phyloP scores from a whole-genome alignment of 257 asterid genomes.

The Cordia subcordata region DNA sequence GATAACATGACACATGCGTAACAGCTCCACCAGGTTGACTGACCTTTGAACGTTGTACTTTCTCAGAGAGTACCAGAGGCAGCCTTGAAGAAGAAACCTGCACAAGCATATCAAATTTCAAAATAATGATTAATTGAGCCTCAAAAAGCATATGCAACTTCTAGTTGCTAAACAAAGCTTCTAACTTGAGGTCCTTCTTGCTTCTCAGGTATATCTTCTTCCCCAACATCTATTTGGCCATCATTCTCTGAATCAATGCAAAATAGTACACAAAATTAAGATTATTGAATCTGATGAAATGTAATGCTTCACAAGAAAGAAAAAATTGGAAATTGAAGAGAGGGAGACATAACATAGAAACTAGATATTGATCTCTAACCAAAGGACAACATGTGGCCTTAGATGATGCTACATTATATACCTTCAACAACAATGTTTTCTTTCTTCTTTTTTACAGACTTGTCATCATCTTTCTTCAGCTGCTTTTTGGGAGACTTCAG shows the following conservation, averaged over 20 bases:
- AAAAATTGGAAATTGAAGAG: too few relatives aligned
- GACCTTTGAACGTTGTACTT: conserved; percentile 84
- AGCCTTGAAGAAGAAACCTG: conserved; percentile 69
- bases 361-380: background rate
- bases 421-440: conserved; percentile 27
- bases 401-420: conserved; percentile 10
- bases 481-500: conserved; percentile 38
- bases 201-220: conserved; percentile 46
- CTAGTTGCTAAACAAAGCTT: conserved; percentile 20
- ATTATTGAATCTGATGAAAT: background rate
- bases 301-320: background rate
- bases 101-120: conserved; percentile 21
- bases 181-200: conserved; percentile 51
- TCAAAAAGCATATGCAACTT: conserved; percentile 7
- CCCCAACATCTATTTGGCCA: conserved; percentile 31
- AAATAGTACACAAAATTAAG: conserved; percentile 3
- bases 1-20: conserved; percentile 1
- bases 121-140: conserved; percentile 14
- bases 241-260: conserved; percentile 37
- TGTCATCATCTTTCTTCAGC: conserved; percentile 30
- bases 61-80: conserved; percentile 78
- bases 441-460: conserved; percentile 21
- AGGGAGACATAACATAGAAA: too few relatives aligned
- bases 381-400: background rate
- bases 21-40: conserved; percentile 19